These are phyloP conservation scores for Schwanniomyces vanrijiae DNA, from an alignment of 805 yeast genomes.

Conservation along the genomic window DNA sequence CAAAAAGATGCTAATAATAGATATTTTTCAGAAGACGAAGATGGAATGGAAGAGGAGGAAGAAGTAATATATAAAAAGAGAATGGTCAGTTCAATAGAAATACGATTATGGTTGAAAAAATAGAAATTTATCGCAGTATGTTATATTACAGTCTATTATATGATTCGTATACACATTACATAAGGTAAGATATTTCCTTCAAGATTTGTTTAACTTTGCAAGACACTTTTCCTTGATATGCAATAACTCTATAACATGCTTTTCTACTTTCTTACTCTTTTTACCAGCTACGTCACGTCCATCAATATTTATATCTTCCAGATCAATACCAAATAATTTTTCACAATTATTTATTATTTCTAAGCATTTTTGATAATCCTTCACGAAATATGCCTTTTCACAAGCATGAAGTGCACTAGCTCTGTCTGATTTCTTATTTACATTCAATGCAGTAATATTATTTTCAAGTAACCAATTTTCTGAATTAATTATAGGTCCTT, in stretches of 20 bases:
- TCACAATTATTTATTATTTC: conserved; percentile 41
- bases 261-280: conserved; percentile 39
- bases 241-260: conserved; percentile 52
- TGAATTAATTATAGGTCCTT: conserved; percentile 61
- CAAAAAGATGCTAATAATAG: conserved; percentile 6
- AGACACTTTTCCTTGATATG: conserved; percentile 43
- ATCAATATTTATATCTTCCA: conserved; percentile 14
- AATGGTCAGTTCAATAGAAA: conserved; percentile 49
- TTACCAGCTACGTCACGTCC: conserved; percentile 7
- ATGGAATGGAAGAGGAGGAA: conserved; percentile 29
- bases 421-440: conserved; percentile 50
- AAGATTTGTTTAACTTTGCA: conserved; percentile 13
- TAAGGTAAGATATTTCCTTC: not conserved
- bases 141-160: not conserved
- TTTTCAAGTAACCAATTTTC: conserved; percentile 40
- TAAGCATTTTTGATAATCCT: conserved; percentile 53
- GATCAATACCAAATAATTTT: conserved; percentile 24
- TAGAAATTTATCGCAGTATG: not conserved
- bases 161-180: not conserved
- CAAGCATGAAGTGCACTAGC: conserved; percentile 57
- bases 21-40: not conserved
- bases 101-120: conserved; percentile 37
- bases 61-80: conserved; percentile 40
- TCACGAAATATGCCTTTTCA: conserved; percentile 60
- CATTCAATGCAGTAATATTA: conserved; percentile 25